phyloP scores from a whole-genome alignment of 352 stramenopile species.

The Phytophthora constricta region DNA sequence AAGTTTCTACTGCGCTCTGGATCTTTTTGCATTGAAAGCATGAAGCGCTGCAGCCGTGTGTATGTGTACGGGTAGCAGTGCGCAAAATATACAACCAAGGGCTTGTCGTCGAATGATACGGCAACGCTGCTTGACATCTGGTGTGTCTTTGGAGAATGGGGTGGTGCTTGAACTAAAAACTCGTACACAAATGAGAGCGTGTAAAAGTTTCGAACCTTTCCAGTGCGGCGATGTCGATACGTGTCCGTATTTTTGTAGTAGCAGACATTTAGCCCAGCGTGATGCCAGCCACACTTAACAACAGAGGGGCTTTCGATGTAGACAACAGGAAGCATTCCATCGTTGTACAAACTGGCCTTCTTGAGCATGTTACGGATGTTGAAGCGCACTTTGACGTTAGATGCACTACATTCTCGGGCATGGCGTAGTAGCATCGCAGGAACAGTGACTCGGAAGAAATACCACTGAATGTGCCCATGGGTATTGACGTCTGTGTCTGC shows the following conservation, averaged over 20 bases:
- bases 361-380: constrained; percentile 92
- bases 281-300: constrained; percentile 66
- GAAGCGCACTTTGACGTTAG: constrained; percentile 64
- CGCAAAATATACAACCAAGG: constrained; percentile 70
- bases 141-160: constrained; percentile 7
- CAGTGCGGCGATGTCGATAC: constrained; percentile 62
- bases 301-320: constrained; percentile 45
- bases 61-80: constrained; percentile 91
- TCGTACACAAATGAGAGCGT: constrained; percentile 85
- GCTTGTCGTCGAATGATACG: constrained; percentile 29
- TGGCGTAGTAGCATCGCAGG: constrained; percentile 20
- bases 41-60: constrained; percentile 61
- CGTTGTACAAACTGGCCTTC: constrained; percentile 84
- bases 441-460: constrained; percentile 77
- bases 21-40: constrained; percentile 66
- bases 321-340: constrained; percentile 86
- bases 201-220: constrained; percentile 62
- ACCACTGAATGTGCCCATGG: constrained; percentile 89
- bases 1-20: constrained; percentile 52
- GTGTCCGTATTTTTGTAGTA: constrained; percentile 85
- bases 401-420: constrained; percentile 23
- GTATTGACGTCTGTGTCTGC: constrained; percentile 77
- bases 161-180: constrained; percentile 31
- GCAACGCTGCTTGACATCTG: background rate
- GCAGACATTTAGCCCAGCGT: constrained; percentile 76